These are phyloP conservation scores for Aspergillus aculeatinus DNA, from an alignment of 2,329 filamentous ascomycete species.

Conservation along the genomic window DNA sequence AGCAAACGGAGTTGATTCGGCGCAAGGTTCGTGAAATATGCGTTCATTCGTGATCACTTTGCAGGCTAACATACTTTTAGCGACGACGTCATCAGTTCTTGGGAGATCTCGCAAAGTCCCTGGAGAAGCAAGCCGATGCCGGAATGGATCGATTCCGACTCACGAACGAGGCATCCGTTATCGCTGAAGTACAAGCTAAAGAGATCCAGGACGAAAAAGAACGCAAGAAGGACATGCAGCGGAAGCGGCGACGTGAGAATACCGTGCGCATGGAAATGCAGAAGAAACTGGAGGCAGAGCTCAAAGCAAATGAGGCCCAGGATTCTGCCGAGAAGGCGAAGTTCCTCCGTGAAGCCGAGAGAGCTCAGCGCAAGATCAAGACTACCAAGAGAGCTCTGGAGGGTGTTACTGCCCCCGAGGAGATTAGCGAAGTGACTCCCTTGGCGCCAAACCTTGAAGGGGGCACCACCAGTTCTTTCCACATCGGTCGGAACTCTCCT, in stretches of 20 bases:
- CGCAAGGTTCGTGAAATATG: slow-evolving; percentile 52
- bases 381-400: slow-evolving; percentile 85
- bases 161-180: slow-evolving; percentile 74
- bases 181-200: slow-evolving; percentile 82
- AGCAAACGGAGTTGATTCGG: slow-evolving; percentile 61
- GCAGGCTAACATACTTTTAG: slow-evolving; percentile 44
- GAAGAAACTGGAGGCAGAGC: slow-evolving; percentile 77
- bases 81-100: slow-evolving; percentile 58
- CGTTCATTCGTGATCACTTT: neutral
- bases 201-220: slow-evolving; percentile 95
- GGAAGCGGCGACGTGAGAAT: slow-evolving; percentile 92
- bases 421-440: slow-evolving; percentile 69
- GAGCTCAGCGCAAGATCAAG: slow-evolving; percentile 87
- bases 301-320: slow-evolving; percentile 72
- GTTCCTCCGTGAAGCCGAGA: slow-evolving; percentile 80
- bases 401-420: slow-evolving; percentile 71
- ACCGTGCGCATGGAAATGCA: slow-evolving; percentile 83
- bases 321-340: slow-evolving; percentile 81
- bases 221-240: slow-evolving; percentile 99
- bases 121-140: slow-evolving; percentile 66
- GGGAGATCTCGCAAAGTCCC: slow-evolving; percentile 56
- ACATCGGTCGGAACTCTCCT: slow-evolving; percentile 58
- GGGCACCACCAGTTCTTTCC: slow-evolving; percentile 81
- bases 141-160: slow-evolving; percentile 76
- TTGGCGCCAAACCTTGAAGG: slow-evolving; percentile 80